A percentile compares a stretch with the other conserved stretches of the same genome.
Evolutionary conservation across 2,329 filamentous ascomycete genomes (phyloP).

Genomic region (Colletotrichum noveboracense): DNA sequence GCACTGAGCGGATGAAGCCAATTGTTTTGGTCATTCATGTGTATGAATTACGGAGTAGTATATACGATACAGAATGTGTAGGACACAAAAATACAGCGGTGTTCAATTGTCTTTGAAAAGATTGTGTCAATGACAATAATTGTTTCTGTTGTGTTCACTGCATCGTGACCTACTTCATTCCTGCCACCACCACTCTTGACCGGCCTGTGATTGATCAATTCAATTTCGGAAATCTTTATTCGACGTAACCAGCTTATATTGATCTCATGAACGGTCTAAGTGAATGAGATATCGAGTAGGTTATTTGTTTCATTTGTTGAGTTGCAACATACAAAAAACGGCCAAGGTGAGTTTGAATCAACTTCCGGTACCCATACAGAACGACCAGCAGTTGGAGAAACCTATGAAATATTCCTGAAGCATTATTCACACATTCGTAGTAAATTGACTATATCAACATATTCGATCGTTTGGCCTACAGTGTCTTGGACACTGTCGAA

Average conservation of each 20-base stretch:
- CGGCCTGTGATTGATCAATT: neutral
- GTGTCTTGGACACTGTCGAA: neutral
- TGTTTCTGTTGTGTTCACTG: neutral
- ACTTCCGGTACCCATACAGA: no score
- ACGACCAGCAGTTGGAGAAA: neutral
- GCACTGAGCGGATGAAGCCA: neutral
- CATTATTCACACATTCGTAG: neutral
- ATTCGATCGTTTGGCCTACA: neutral
- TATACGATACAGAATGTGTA: neutral
- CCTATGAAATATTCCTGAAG: neutral
- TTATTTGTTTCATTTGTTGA: accelerated
- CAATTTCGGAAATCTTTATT: neutral
- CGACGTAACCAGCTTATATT: neutral
- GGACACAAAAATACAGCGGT: neutral
- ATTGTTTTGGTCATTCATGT: neutral
- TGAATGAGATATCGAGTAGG: neutral
- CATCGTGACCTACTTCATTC: neutral
- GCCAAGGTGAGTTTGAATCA: neutral
- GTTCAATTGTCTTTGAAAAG: neutral
- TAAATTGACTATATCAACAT: neutral
- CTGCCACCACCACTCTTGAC: neutral
- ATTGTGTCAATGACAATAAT: neutral
- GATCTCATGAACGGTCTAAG: neutral
- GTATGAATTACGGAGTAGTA: neutral
- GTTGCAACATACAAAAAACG: accelerated